Evolutionary conservation across 192 early-diverging fungal species (phyloP).

Genomic region (Endogone sp.): DNA sequence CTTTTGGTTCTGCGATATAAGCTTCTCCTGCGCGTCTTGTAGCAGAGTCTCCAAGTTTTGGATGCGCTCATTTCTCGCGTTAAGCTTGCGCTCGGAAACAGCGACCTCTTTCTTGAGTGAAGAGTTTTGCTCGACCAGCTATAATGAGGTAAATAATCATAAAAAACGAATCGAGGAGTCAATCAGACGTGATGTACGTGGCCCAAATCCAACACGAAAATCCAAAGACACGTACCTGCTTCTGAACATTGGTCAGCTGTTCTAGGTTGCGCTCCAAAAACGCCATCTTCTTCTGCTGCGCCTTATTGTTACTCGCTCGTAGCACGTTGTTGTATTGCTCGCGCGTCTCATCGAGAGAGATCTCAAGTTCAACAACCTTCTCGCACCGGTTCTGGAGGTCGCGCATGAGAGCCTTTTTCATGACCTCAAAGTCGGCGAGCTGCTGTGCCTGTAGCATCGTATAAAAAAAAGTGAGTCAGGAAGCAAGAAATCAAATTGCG

Average conservation of each 20-base stretch:
- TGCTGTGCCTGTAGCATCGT: constrained; percentile 20
- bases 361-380: constrained; percentile 96
- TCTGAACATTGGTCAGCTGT: constrained; percentile 94
- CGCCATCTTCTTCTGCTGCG: constrained; percentile 93
- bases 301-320: constrained; percentile 76
- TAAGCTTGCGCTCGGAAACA: constrained; percentile 87
- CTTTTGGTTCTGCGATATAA: no score
- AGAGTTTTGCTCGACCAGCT: constrained; percentile 95
- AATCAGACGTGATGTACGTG: no score
- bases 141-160: constrained; percentile 8
- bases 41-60: constrained; percentile 68
- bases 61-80: constrained; percentile 93
- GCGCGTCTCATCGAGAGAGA: constrained; percentile 94
- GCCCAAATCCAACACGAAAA: no score
- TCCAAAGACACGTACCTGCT: constrained; percentile 38
- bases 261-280: constrained; percentile 97
- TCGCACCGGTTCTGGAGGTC: constrained; percentile 98
- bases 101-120: constrained; percentile 93
- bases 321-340: constrained; percentile 89
- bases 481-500: no score
- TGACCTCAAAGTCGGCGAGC: constrained; percentile 92
- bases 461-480: no score
- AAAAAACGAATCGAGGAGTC: no score
- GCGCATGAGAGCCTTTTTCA: constrained; percentile 98
- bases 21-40: no score